Conservation (phyloP, 169 alveolate species). For the Sarcocystis neurona region DNA sequence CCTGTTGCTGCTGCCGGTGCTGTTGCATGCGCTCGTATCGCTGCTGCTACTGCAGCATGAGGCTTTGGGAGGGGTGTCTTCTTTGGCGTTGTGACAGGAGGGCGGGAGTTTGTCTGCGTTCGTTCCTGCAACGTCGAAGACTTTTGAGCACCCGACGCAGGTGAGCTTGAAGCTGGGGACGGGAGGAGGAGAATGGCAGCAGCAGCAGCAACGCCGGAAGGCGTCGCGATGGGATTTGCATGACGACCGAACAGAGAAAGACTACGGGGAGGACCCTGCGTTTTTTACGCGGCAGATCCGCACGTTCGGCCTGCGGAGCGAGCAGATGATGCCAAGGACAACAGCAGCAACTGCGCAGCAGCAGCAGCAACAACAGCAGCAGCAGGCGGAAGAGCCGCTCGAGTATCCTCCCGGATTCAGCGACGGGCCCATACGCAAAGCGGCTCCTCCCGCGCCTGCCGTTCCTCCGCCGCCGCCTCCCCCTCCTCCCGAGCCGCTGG, state of each 20-base stretch:
- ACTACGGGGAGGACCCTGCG: background rate
- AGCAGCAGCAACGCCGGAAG: background rate
- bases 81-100: constrained; percentile 41
- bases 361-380: too few species aligned
- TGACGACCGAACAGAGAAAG: constrained; percentile 44
- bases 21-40: background rate
- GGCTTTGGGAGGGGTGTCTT: background rate
- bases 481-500: too few species aligned
- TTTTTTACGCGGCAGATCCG: too few species aligned
- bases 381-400: too few species aligned
- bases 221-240: constrained; percentile 26
- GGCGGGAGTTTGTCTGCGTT: constrained; percentile 21
- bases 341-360: background rate
- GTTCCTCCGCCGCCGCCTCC: too few species aligned
- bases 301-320: constrained; percentile 17
- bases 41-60: background rate
- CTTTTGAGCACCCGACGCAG: constrained; percentile 60
- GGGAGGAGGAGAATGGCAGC: background rate
- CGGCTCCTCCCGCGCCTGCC: too few species aligned
- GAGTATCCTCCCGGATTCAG: too few species aligned
- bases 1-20: constrained; percentile 19
- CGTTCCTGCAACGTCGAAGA: constrained; percentile 55
- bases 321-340: background rate
- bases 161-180: constrained; percentile 31
- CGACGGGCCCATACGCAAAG: too few species aligned